A percentile compares a stretch with the other conserved stretches of the same genome.
phyloP scores from a whole-genome alignment of 2,329 filamentous ascomycete species.

The Pseudodiploospora longispora region DNA sequence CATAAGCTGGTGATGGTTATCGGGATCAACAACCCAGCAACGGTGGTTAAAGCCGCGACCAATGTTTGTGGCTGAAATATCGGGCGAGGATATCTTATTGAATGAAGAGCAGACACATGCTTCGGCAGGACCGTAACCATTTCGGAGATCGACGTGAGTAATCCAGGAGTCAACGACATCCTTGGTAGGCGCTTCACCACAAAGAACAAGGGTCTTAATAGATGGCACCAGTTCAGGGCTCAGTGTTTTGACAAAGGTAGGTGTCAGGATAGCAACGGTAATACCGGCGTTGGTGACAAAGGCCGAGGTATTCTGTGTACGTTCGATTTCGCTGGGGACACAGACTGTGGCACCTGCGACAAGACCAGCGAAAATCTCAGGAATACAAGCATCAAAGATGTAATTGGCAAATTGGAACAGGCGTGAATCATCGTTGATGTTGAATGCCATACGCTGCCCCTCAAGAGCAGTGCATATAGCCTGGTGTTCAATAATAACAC shows the following conservation, averaged over 20 bases:
- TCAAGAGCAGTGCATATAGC: neutral
- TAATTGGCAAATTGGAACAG: slow-evolving; percentile 9
- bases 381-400: slow-evolving; percentile 1
- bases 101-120: neutral
- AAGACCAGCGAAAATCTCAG: neutral
- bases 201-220: slow-evolving; percentile 6
- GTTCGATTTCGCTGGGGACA: slow-evolving; percentile 3
- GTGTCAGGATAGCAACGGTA: slow-evolving; percentile 7
- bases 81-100: neutral
- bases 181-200: slow-evolving; percentile 23
- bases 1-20: slow-evolving; percentile 12
- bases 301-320: neutral
- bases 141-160: slow-evolving; percentile 2
- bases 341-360: slow-evolving; percentile 3
- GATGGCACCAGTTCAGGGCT: neutral
- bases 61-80: neutral
- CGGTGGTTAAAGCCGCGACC: slow-evolving; percentile 6
- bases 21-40: slow-evolving; percentile 13
- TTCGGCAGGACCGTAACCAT: slow-evolving; percentile 15
- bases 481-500: slow-evolving; percentile 1
- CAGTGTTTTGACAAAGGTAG: slow-evolving; percentile 7
- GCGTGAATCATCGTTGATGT: neutral
- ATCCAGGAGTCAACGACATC: slow-evolving; percentile 10
- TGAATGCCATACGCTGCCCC: neutral
- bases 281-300: slow-evolving; percentile 4